Evolutionary conservation across 495 filamentous ascomycete species (phyloP).

Genomic region (Filosporella fistucella): DNA sequence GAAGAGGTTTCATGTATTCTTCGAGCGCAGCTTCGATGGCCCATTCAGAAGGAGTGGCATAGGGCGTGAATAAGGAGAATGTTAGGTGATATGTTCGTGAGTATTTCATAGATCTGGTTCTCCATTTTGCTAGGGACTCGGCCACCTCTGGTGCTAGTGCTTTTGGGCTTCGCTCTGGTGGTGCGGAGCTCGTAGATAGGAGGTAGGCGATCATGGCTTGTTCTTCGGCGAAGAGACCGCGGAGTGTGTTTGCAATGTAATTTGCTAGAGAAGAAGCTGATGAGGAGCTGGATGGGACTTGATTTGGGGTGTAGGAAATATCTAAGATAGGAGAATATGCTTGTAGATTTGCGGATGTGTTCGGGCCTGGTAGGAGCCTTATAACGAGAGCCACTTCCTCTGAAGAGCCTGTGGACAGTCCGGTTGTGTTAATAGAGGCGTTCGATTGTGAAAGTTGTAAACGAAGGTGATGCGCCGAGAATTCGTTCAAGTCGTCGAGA

Average conservation of each 20-base stretch:
- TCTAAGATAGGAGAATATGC: slow-evolving; percentile 69
- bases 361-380: slow-evolving; percentile 59
- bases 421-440: slow-evolving; percentile 2
- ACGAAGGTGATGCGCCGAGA: slow-evolving; percentile 83
- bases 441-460: slow-evolving; percentile 55
- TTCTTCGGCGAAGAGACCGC: slow-evolving; percentile 80
- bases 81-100: slow-evolving; percentile 93
- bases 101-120: slow-evolving; percentile 83
- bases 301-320: slow-evolving; percentile 72
- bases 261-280: slow-evolving; percentile 70
- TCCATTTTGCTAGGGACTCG: slow-evolving; percentile 47
- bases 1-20: slow-evolving; percentile 75
- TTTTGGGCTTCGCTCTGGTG: slow-evolving; percentile 38
- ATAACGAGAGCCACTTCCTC: slow-evolving; percentile 56
- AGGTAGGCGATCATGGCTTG: slow-evolving; percentile 84
- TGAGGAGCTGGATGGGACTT: slow-evolving; percentile 63
- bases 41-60: slow-evolving; percentile 77
- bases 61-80: slow-evolving; percentile 88
- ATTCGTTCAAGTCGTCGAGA: slow-evolving; percentile 86
- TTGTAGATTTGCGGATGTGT: slow-evolving; percentile 58
- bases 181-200: slow-evolving; percentile 54
- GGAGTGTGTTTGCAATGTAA: slow-evolving; percentile 76
- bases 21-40: slow-evolving; percentile 81
- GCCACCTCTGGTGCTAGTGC: slow-evolving; percentile 34
- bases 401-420: slow-evolving; percentile 24